These are phyloP conservation scores for Porcisia hertigi DNA, from an alignment of 208 protist species.

Conservation along the genomic window DNA sequence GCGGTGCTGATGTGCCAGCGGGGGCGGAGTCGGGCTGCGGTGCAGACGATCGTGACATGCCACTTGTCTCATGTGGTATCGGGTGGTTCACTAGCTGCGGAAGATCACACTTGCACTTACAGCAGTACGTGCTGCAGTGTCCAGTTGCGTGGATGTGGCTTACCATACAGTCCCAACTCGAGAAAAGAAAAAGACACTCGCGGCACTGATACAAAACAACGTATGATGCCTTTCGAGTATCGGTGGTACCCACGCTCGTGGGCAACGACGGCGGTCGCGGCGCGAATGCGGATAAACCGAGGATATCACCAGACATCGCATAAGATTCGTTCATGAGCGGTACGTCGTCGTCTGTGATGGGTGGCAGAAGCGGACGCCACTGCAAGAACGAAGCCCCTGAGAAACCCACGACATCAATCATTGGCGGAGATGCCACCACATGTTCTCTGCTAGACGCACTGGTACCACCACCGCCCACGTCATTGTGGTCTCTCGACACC, in stretches of 20 bases:
- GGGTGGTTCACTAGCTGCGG: conserved; percentile 27
- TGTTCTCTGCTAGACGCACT: not conserved
- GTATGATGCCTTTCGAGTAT: conserved; percentile 33
- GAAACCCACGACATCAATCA: conserved; percentile 24
- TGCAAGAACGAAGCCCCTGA: conserved; percentile 26
- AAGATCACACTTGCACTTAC: conserved; percentile 24
- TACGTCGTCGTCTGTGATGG: conserved; percentile 25
- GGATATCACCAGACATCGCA: conserved; percentile 12
- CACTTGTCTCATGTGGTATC: conserved; percentile 10
- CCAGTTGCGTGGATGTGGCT: conserved; percentile 42
- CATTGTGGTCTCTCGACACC: not conserved
- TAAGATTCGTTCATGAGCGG: conserved; percentile 27
- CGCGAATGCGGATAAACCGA: not conserved
- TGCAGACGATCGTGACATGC: not conserved
- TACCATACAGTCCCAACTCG: conserved; percentile 42
- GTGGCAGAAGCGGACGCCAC: conserved; percentile 30
- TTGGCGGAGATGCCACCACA: conserved; percentile 2
- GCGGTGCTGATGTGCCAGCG: not conserved
- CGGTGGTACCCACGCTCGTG: not conserved
- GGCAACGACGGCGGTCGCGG: conserved; percentile 1
- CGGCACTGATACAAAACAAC: conserved; percentile 73
- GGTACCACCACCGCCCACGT: not conserved
- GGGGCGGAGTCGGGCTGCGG: not conserved
- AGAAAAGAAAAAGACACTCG: conserved; percentile 61
- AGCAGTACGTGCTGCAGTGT: conserved; percentile 51